A percentile compares a stretch with the other conserved stretches of the same genome.
phyloP scores from a whole-genome alignment of 257 asterid genomes.

The Avicennia marina region DNA sequence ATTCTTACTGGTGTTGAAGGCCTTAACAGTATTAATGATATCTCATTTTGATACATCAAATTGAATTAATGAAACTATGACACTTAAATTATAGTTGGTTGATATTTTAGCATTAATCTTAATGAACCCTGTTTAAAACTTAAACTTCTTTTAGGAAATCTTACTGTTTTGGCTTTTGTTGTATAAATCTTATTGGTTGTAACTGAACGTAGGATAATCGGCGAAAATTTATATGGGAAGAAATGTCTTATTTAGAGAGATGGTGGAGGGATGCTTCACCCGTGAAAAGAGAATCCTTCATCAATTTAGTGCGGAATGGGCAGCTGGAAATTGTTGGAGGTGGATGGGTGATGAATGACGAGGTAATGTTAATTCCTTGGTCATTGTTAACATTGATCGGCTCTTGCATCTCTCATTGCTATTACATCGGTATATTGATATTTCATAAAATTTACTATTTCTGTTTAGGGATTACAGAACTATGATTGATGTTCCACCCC shows the following conservation, averaged over 20 bases:
- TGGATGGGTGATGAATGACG: slow-evolving; percentile 99
- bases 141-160: background rate
- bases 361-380: slow-evolving; percentile 45
- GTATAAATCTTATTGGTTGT: slow-evolving; percentile 12
- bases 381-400: too few species aligned
- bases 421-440: background rate
- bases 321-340: slow-evolving; percentile 99
- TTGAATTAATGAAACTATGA: background rate
- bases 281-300: slow-evolving; percentile 58
- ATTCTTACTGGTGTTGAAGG: slow-evolving; percentile 1
- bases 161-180: slow-evolving; percentile 3
- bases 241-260: slow-evolving; percentile 96
- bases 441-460: slow-evolving; percentile 6
- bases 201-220: slow-evolving; percentile 55
- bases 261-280: slow-evolving; percentile 98
- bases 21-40: background rate
- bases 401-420: background rate
- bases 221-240: slow-evolving; percentile 98
- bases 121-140: background rate
- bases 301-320: slow-evolving; percentile 73
- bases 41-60: background rate
- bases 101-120: slow-evolving; percentile 7
- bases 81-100: background rate
- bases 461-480: slow-evolving; percentile 4
- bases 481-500: background rate